Conservation (phyloP, 176 grass and related monocot genomes). For the Triticum timopheevii region DNA sequence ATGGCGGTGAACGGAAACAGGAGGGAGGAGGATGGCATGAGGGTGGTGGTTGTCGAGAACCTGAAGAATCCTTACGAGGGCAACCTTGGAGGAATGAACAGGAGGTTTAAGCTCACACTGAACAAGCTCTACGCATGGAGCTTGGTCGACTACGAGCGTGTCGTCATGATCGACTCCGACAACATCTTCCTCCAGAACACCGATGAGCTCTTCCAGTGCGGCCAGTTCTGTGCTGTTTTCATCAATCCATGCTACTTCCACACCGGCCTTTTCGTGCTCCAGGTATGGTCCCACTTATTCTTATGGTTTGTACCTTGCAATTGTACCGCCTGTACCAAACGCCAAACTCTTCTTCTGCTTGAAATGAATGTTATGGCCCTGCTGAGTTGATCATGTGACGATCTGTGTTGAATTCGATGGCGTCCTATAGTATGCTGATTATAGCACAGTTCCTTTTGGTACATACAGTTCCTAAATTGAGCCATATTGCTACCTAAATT, state of each 20-base stretch:
- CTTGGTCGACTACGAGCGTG: conserved; percentile 80
- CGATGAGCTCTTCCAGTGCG: conserved; percentile 95
- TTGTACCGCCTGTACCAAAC: not conserved
- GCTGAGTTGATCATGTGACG: not conserved
- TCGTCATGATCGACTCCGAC: conserved; percentile 94
- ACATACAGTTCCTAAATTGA: not conserved
- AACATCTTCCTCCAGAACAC: conserved; percentile 93
- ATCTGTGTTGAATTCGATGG: not conserved
- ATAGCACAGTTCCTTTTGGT: not conserved
- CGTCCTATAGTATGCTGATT: not conserved
- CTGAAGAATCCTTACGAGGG: conserved; percentile 92
- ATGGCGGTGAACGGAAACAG: conserved; percentile 30
- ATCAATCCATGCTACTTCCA: conserved; percentile 99
- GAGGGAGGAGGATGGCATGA: conserved; percentile 90
- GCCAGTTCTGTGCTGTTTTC: conserved; percentile 96
- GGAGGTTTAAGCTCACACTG: conserved; percentile 85
- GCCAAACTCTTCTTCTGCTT: not conserved
- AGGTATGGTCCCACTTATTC: conserved; percentile 43
- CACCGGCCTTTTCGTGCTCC: conserved; percentile 94
- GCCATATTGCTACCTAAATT: not conserved
- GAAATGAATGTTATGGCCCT: conserved; percentile 14
- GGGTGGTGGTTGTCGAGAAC: conserved; percentile 80
- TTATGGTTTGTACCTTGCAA: not conserved
- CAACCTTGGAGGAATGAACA: conserved; percentile 74
- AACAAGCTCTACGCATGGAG: conserved; percentile 99